Conservation (phyloP, 2,329 filamentous ascomycete species). For the Grosmannia penicillata region DNA sequence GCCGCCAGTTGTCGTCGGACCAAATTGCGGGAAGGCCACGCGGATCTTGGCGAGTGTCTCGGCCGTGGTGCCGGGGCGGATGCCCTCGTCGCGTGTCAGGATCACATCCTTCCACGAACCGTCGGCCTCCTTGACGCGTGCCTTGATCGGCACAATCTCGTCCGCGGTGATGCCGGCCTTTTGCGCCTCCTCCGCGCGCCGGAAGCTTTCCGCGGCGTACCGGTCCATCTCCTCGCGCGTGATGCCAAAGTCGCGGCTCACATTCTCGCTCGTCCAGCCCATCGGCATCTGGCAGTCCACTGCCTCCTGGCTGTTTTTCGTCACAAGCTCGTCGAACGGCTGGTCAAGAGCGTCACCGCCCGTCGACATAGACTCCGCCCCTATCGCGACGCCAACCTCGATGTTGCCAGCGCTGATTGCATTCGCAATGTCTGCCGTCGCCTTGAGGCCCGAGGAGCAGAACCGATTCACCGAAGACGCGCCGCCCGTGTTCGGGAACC, state of each 20-base stretch:
- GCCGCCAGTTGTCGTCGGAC: conserved; percentile 73
- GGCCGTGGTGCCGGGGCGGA: conserved; percentile 76
- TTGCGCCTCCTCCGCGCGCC: conserved; percentile 75
- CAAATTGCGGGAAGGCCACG: conserved; percentile 80
- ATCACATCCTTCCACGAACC: conserved; percentile 66
- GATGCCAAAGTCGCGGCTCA: conserved; percentile 80
- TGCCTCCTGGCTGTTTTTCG: conserved; percentile 58
- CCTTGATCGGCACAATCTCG: conserved; percentile 81
- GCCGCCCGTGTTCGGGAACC: conserved; percentile 79
- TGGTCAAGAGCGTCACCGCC: conserved; percentile 55
- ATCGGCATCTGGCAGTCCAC: conserved; percentile 85
- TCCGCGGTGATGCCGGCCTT: conserved; percentile 85
- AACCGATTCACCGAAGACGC: conserved; percentile 84
- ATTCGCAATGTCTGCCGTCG: conserved; percentile 86
- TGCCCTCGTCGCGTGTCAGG: conserved; percentile 76
- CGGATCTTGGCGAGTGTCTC: conserved; percentile 75
- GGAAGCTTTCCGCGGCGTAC: conserved; percentile 78
- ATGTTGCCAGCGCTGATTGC: conserved; percentile 70
- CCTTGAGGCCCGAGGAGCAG: conserved; percentile 93
- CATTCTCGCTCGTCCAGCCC: conserved; percentile 97
- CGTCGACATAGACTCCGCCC: conserved; percentile 75
- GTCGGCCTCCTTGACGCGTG: conserved; percentile 69
- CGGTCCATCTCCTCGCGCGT: conserved; percentile 66
- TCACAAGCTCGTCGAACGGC: conserved; percentile 65
- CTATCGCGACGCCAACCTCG: conserved; percentile 73